Evolutionary conservation across 208 protist species (phyloP), one percentile per base, ranked within the genome.

Genomic region (Lotmaria passim): DNA sequence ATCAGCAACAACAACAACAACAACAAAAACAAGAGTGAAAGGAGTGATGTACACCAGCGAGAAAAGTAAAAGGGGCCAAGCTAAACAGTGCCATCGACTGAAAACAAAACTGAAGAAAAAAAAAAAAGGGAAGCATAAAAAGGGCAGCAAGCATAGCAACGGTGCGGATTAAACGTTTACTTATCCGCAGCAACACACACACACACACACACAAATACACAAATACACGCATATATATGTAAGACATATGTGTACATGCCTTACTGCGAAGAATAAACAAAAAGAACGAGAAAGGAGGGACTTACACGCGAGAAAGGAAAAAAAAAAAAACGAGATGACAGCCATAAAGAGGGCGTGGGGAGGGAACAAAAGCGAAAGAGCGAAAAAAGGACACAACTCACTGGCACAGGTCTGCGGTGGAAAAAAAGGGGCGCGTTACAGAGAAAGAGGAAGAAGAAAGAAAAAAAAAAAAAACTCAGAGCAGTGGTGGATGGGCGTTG

Each of bases 71-170:
- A 41, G 36, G 36, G 12, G 12, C 7, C 12, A 41, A 7, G 12
- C 36, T 7, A 41, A 15, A 15, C 36, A 41, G 36, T 41, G 36
- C 36, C 12, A 41, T 41, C 36, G 36, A 7, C 36, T 64, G 52
- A 61, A 62, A 59, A 41, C n/a, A 43, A n/a, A 43, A 38, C 19
- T 64, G 50, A 64, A 68, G 60, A 43, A 70, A 31, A 62, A 65
- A 50, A 30, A 55, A 30, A 30, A 69, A 33, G 50, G 58, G 5
- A 62, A 23, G 6, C 17, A 77, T 36, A 43, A 52, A 38, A 60
- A 62, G 2, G 30, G 23, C 17, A 43, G 52, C 36, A 41, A 15
- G n/a, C n/a, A n/a, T n/a, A n/a, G n/a, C n/a, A n/a, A n/a, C n/a
- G n/a, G n/a, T n/a, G n/a, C n/a, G n/a, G n/a, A n/a, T n/a, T n/a